Evolutionary conservation across 2,329 filamentous ascomycete species (phyloP), one percentile per base, ranked within the genome.

Genomic region (Teratosphaeriaceae sp.): DNA sequence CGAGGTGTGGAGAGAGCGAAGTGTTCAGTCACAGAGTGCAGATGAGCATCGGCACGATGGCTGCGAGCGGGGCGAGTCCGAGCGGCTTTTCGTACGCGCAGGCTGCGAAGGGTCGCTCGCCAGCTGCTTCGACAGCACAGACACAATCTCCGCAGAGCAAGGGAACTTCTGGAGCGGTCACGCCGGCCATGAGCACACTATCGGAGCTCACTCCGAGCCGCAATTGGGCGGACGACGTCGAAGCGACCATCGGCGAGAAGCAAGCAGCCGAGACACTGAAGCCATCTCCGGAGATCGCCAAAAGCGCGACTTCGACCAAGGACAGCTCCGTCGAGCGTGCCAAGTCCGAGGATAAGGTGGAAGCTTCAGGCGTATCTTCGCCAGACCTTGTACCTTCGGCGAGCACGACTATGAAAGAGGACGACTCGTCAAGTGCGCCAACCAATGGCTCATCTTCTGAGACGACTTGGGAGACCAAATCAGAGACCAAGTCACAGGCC

Each of bases 61-160:
- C 54, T 47, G 54, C 51, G 34, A 45, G 47, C 29, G 52, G 36
- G 33, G 44, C 49, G 22, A 60, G 57, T 55, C 54, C 58, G 19
- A 55, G 55, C 33, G 59, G 59, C 54, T 95, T 96, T 64, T 96
- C 90, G 47, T 97, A 97, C 67, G 90, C 90, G 58, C 88, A 95
- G 75, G 90, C 90, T 61, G 90, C 90, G 47, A 92, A 92, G 67
- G 88, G 89, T 60, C 78, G 84, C 57, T 70, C 77, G 43, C 61
- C 73, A 41, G 60, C 70, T 43, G 58, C 67, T 43, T 57, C 67
- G 43, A 59, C 70, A 40, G 63, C 71, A 39, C 65, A 70, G 46
- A 57, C 67, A 44, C 61, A 65, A 35, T 59, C 31, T 34, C 9
- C 31, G 12, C 15, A 68, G 21, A 68, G 65, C 55, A 74, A 75